Evolutionary conservation across 306 rosid genomes (phyloP).

Genomic region (Malus fusca): DNA sequence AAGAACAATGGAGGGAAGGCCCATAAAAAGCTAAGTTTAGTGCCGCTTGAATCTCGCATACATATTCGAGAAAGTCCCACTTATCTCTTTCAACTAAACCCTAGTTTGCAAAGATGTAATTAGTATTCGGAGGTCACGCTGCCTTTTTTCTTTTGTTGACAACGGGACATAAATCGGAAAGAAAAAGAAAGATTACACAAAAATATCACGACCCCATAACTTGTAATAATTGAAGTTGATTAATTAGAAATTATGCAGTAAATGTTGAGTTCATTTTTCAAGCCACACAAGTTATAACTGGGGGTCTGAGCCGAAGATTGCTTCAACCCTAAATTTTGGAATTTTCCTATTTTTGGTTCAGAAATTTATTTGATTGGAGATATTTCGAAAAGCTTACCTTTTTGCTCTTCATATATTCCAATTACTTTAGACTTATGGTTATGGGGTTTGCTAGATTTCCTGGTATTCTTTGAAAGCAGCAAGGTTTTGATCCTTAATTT

Average conservation of each 20-base stretch:
- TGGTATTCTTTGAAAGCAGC: background rate
- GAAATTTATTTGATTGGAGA: background rate
- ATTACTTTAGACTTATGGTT: background rate
- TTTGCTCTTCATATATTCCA: background rate
- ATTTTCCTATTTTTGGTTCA: background rate
- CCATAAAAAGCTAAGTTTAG: background rate
- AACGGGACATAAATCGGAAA: background rate
- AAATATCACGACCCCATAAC: background rate
- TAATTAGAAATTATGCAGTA: background rate
- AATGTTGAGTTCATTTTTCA: background rate
- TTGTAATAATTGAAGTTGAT: background rate
- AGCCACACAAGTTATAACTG: background rate
- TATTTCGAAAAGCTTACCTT: background rate
- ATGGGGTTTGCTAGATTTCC: background rate
- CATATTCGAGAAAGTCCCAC: background rate
- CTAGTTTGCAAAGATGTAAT: background rate
- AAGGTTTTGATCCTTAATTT: background rate
- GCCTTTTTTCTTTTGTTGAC: too few species aligned
- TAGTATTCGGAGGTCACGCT: background rate
- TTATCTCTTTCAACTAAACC: background rate
- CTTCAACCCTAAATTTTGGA: background rate
- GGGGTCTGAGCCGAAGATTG: background rate
- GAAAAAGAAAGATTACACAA: too few species aligned
- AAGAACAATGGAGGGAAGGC: background rate
- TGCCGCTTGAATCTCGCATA: conserved; percentile 3